phyloP scores from a whole-genome alignment of 768 basidiomycete species.

The Trichaptum fuscoviolaceum region DNA sequence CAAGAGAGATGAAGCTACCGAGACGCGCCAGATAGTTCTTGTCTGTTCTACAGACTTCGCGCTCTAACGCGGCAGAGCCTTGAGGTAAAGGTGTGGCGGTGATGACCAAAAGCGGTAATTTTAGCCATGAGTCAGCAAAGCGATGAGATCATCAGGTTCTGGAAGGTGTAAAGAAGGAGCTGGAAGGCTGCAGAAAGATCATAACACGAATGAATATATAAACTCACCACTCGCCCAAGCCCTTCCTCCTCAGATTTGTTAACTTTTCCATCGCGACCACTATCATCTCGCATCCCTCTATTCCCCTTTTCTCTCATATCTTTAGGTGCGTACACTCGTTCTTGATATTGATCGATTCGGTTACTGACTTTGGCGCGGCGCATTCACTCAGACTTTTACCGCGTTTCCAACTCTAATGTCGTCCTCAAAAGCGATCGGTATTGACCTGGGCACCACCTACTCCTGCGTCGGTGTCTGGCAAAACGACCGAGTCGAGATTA shows the following conservation, averaged over 20 bases:
- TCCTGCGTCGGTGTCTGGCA: slow-evolving; percentile 99
- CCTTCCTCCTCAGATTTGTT: slow-evolving; percentile 5
- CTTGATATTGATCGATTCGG: background rate
- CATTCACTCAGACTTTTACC: background rate
- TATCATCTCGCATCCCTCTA: slow-evolving; percentile 3
- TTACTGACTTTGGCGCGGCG: background rate
- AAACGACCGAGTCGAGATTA: slow-evolving; percentile 99
- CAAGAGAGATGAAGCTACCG: background rate
- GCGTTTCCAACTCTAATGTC: slow-evolving; percentile 32
- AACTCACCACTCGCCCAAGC: background rate
- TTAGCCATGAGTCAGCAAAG: background rate
- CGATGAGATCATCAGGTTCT: slow-evolving; percentile 1
- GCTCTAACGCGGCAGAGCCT: background rate
- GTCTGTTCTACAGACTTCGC: background rate
- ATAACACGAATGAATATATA: background rate
- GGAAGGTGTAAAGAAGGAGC: slow-evolving; percentile 1
- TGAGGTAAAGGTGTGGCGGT: background rate
- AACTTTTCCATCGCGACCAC: background rate
- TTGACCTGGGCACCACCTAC: slow-evolving; percentile 91
- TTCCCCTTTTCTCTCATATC: background rate
- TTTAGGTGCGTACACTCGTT: background rate
- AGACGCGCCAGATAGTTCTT: background rate
- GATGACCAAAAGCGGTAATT: background rate
- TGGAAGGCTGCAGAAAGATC: background rate
- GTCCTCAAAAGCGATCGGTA: slow-evolving; percentile 79